Base-by-base conservation (phyloP, 176 grass and related monocot species). In the Zizania latifolia region DNA sequence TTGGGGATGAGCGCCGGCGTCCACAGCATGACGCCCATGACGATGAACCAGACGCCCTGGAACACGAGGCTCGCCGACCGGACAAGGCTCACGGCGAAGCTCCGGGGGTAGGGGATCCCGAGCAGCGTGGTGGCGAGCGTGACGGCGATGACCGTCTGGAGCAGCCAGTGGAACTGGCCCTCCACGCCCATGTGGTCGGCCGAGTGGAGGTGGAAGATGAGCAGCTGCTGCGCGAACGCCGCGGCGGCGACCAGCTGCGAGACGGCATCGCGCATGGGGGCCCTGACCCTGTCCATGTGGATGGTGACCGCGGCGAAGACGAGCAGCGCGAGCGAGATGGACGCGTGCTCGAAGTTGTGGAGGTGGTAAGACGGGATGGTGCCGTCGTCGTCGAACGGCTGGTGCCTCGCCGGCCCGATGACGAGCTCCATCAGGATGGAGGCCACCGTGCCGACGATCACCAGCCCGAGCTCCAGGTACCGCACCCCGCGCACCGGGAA, bases 341-440 rank as follows among this genome's bases (percentile, higher is more conserved):
- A 90, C n/a, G 93, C 88, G 77, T 97, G 93, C 90, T 97, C 90
- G 71, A 97, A 97, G 87, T 93, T 97, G 88, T 90, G 93, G 71
- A 97, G 93, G 70, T 97, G 93, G 73, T 93, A 13, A 16, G 90
- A 80, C 7, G 93, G 93, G 82, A 97, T 97, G 68, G 93, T 88
- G 35, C 90, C 87, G 58, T 97, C 93, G 32, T 72, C 59, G 70
- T 97, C 93, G 39, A 97, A 97, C 0, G 93, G 93, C 75, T 97
- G 90, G 82, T 97, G 93, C 58, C 40, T 86, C 48, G 71, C 90
- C 0, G 93, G 93, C 27, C 93, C 93, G 71, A 97, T 90, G 19
- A 93, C 82, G 4, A 97, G 83, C 83, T 97, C 93, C 93, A 97
- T 97, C 63, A 89, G 72, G 64, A 97, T 97, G 37, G 93, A 93